Base-by-base conservation (phyloP, 2,329 filamentous ascomycete species). In the Kalmusia sp. region DNA sequence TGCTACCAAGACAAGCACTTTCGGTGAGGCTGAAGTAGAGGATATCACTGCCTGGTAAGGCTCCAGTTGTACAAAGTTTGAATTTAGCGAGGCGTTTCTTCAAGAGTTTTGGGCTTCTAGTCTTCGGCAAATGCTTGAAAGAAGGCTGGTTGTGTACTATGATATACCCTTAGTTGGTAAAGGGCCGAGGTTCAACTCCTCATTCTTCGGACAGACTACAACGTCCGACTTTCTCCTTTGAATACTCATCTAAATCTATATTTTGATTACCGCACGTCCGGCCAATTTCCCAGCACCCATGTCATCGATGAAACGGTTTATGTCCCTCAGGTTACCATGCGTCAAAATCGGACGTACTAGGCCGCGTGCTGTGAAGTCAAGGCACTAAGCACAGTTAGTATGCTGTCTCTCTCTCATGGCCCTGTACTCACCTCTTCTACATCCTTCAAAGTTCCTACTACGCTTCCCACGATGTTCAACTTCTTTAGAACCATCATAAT, bases 21-120 rank as follows among this genome's bases (percentile, higher is more conserved):
- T 97, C 79, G 93, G 93, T 14, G 93, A 98, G 77, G 93, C 92
- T 1, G 95, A 98, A 76, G 92, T 97, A 17, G 93, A 93, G 55
- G 95, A 98, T 71, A 96, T 97, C 64, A 96, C 92, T 28, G 92
- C 92, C 19, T 97, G 93, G 93, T 97, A 84, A 62, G 34, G 31
- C 28, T 11, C 28, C 28, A 21, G 19, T 41, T 17, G 8, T 6
- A 35, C 11, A 14, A 27, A 33, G 41, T 51, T 17, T 34, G 46
- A 19, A 47, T 50, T 62, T 63, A 69, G 63, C 64, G 55, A 47
- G 67, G 68, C 65, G 64, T 72, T n/a, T 68, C 35, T 61, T 62
- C 63, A 33, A 49, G 34, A 35, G 47, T 25, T 43, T 48, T 15
- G 41, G 59, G 59, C 62, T 64, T 63, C 58, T 62, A 61, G 58